These are phyloP conservation scores for Carnegiea gigantea DNA, from an alignment of 179 eudicot genomes.

Conservation along the genomic window DNA sequence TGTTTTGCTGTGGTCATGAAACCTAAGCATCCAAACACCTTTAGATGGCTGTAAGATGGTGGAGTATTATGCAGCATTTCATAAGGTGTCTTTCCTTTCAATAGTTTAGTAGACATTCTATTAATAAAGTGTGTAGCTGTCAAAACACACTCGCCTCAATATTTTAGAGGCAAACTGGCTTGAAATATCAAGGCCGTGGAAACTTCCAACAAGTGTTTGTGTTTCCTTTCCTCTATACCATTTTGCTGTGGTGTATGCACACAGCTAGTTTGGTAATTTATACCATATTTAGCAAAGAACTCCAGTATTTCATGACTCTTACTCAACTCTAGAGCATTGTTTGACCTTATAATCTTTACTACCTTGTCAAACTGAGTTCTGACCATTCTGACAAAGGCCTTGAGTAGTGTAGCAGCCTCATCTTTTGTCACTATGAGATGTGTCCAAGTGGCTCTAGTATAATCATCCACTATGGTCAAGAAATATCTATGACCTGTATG, in stretches of 20 bases:
- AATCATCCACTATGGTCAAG: constrained; percentile 1
- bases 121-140: background rate
- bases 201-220: too few species aligned
- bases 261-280: background rate
- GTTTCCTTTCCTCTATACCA: too few species aligned
- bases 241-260: too few species aligned
- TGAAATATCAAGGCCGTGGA: too few species aligned
- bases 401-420: background rate
- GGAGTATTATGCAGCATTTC: too few species aligned
- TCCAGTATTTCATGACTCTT: too few species aligned
- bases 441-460: background rate
- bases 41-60: too few species aligned
- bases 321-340: background rate
- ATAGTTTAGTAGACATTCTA: background rate
- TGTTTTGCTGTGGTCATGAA: too few species aligned
- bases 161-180: too few species aligned
- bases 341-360: background rate
- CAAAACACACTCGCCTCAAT: background rate
- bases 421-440: background rate
- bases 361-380: background rate
- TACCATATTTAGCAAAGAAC: background rate
- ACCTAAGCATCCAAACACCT: too few species aligned
- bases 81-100: background rate
- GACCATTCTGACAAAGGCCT: background rate
- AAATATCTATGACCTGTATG: background rate